Evolutionary conservation across 805 yeast species (phyloP).

Genomic region (Candida chilensis): DNA sequence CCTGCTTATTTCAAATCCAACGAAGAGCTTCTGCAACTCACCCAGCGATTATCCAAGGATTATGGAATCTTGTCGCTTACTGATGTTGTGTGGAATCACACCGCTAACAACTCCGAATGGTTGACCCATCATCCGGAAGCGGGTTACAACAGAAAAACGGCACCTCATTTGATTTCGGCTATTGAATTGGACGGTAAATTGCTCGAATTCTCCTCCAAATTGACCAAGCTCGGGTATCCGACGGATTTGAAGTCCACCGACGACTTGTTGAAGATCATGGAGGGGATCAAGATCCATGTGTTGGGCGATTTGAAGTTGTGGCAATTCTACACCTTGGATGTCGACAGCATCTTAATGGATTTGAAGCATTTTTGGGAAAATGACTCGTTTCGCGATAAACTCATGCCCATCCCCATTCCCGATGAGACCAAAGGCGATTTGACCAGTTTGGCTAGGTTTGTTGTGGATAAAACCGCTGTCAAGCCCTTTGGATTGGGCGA

Average conservation of each 20-base stretch:
- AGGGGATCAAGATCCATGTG: constrained; percentile 62
- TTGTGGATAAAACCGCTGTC: constrained; percentile 29
- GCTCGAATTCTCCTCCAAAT: constrained; percentile 50
- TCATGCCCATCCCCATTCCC: constrained; percentile 33
- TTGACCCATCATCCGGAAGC: constrained; percentile 78
- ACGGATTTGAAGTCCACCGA: constrained; percentile 34
- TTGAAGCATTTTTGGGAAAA: constrained; percentile 26
- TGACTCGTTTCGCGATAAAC: constrained; percentile 2
- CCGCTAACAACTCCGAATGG: constrained; percentile 89
- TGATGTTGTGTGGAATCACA: constrained; percentile 91
- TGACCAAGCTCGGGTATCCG: constrained; percentile 56
- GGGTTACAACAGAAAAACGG: constrained; percentile 79
- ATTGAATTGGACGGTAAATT: constrained; percentile 73
- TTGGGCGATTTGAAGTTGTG: constrained; percentile 62
- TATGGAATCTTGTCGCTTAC: constrained; percentile 70
- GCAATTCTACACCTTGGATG: constrained; percentile 80
- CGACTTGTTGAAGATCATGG: constrained; percentile 56
- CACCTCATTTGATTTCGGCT: constrained; percentile 83
- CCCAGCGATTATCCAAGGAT: constrained; percentile 37
- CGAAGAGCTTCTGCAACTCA: constrained; percentile 44
- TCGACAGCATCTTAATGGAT: constrained; percentile 24
- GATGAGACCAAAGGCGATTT: constrained; percentile 26
- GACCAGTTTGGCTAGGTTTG: constrained; percentile 37
- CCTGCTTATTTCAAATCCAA: constrained; percentile 46
- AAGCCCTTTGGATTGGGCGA: constrained; percentile 34